Evolutionary conservation across 768 basidiomycete genomes (phyloP), one percentile per base, ranked within the genome.

Genomic region (Mycena capillaripes): DNA sequence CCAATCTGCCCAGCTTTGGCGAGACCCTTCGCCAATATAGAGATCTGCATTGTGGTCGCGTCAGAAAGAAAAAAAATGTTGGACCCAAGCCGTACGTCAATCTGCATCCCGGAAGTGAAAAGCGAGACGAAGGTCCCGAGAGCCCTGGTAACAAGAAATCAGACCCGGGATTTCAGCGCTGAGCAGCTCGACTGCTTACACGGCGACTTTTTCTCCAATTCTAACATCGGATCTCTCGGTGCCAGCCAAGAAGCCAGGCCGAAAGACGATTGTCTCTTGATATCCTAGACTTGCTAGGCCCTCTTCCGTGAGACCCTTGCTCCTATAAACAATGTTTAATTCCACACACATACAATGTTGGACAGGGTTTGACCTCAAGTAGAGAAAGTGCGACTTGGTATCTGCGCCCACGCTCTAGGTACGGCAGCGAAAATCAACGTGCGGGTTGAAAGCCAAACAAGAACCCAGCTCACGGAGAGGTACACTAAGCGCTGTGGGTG

Each of bases 301-400:
- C 56, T 87, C 82, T 78, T 95, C 95, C 0, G 95, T 95, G 34
- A 90, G 81, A 21, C 93, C 95, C 80, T 95, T 95, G 76, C 89
- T 91, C 86, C 91, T 93, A 67, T 52, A 8, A 17, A 40, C 8
- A 30, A 10, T 11, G 17, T 2, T 4, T 48, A 48, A 3, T n/a
- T 48, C 8, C 6, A 48, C 23, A 5, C 17, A 56, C n/a, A n/a
- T n/a, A 19, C 19, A 34, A 19, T 56, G 55, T 2, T 4, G 57
- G n/a, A n/a, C n/a, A n/a, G n/a, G 14, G 40, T 32, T 73, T 53
- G 46, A 89, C 88, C 77, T 88, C 2, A 81, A 27, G 69, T 93
- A 93, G 19, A 93, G 79, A 74, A 91, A 85, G 0, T 63, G 72
- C 5, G 91, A 89, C 1, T 80, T 81, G 0, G 89, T 66, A 76